Percentiles rank a stretch among this genome's conserved stretches.
Conservation (phyloP, 371 early-diverging fungal genomes). For the Saksenaea vasiformis region DNA sequence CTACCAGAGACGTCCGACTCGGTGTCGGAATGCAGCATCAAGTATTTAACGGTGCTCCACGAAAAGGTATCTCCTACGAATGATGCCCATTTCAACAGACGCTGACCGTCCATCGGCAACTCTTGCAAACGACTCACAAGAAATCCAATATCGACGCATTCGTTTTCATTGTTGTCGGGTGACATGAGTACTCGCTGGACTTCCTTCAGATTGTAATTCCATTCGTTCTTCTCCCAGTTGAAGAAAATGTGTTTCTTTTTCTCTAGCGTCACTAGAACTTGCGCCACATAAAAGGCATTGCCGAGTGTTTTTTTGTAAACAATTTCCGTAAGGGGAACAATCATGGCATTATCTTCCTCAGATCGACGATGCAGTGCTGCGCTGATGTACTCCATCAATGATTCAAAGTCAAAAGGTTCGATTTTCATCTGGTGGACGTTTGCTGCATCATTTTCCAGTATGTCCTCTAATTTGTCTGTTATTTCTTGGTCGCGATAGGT, state of each 20-base stretch:
- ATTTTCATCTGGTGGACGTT: conserved; percentile 29
- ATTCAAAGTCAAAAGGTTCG: conserved; percentile 34
- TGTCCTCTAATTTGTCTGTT: conserved; percentile 12
- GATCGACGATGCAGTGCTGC: conserved; percentile 37
- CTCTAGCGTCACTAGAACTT: conserved; percentile 37
- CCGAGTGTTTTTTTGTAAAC: conserved; percentile 40
- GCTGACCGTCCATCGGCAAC: conserved; percentile 36
- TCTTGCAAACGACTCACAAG: conserved; percentile 35
- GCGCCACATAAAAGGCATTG: conserved; percentile 45
- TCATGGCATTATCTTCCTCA: conserved; percentile 15
- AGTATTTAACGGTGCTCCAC: conserved; percentile 40
- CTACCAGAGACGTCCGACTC: conserved; percentile 31
- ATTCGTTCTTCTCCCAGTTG: conserved; percentile 49
- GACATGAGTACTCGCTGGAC: conserved; percentile 28
- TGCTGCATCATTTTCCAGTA: conserved; percentile 30
- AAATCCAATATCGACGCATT: conserved; percentile 38
- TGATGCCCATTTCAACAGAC: conserved; percentile 42
- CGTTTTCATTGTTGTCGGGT: conserved; percentile 17
- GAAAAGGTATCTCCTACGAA: conserved; percentile 50
- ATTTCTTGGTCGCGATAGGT: conserved; percentile 44
- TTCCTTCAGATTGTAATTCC: conserved; percentile 41
- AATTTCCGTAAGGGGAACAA: conserved; percentile 34
- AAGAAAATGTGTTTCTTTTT: conserved; percentile 48
- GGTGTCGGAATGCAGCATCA: conserved; percentile 38
- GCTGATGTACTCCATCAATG: conserved; percentile 38